Conservation (phyloP, 306 rosid genomes). For the Neltuma alba region DNA sequence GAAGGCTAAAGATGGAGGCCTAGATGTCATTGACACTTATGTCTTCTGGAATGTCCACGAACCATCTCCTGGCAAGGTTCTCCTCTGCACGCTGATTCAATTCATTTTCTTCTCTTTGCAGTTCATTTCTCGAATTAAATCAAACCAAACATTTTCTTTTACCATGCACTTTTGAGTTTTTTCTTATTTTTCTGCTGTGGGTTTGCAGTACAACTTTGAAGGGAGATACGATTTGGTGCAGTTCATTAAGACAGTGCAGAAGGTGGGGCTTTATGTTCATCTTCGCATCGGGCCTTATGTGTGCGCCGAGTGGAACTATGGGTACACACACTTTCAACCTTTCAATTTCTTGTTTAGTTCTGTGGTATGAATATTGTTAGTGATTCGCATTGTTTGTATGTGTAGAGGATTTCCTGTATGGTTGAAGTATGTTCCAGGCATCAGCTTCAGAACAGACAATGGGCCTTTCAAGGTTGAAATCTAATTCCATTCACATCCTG, state of each 20-base stretch:
- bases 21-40: conserved; percentile 90
- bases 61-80: conserved; percentile 93
- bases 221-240: conserved; percentile 88
- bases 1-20: conserved; percentile 93
- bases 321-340: conserved; percentile 51
- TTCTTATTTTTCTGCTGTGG: conserved; percentile 29
- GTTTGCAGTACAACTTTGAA: conserved; percentile 81
- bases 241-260: conserved; percentile 89
- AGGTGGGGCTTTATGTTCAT: conserved; percentile 83
- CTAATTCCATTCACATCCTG: conserved; percentile 19
- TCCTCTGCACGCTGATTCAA: conserved; percentile 8
- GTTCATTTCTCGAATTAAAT: conserved; percentile 4
- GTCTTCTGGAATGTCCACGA: conserved; percentile 97
- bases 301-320: conserved; percentile 98
- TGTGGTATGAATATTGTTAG: conserved; percentile 9
- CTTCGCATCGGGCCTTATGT: conserved; percentile 98
- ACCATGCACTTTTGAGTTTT: background rate
- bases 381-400: conserved; percentile 39
- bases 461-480: conserved; percentile 80
- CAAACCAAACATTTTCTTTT: background rate
- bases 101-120: too few relatives aligned
- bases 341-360: background rate
- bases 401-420: conserved; percentile 95
- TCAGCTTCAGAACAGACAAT: conserved; percentile 95
- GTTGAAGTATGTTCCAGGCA: conserved; percentile 94